Evolutionary conservation across 805 yeast species (phyloP).

Genomic region (Teunomyces lycoperdinae): DNA sequence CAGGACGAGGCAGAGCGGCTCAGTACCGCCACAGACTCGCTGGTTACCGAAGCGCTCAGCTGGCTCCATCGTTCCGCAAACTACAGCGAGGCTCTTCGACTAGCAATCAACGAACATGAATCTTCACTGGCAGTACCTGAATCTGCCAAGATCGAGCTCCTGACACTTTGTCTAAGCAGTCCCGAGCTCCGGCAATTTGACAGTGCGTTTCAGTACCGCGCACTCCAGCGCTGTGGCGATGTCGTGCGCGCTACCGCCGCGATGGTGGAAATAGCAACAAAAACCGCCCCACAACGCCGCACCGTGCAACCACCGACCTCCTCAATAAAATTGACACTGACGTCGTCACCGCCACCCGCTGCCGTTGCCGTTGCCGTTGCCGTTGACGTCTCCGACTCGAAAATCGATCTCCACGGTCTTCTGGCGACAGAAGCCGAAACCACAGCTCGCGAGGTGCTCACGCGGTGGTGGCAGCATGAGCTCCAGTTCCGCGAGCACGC

Average conservation of each 20-base stretch:
- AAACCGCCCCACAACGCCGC: background rate
- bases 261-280: background rate
- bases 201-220: background rate
- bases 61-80: background rate
- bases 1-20: background rate
- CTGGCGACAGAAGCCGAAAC: constrained; percentile 46
- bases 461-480: constrained; percentile 67
- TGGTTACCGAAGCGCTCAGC: background rate
- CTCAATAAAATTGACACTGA: background rate
- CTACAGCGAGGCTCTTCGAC: background rate
- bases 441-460: constrained; percentile 33
- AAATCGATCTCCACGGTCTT: constrained; percentile 58
- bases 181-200: background rate
- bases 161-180: background rate
- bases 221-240: background rate
- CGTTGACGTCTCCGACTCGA: background rate
- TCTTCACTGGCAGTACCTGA: background rate
- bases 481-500: constrained; percentile 34
- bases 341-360: background rate
- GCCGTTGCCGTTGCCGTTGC: background rate
- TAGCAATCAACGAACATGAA: background rate
- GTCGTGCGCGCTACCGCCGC: background rate
- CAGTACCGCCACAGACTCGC: background rate
- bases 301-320: too few relatives aligned
- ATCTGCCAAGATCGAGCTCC: background rate